These are phyloP conservation scores for Moricandia moricandioides DNA, from an alignment of 345 rosid genomes.

Conservation along the genomic window DNA sequence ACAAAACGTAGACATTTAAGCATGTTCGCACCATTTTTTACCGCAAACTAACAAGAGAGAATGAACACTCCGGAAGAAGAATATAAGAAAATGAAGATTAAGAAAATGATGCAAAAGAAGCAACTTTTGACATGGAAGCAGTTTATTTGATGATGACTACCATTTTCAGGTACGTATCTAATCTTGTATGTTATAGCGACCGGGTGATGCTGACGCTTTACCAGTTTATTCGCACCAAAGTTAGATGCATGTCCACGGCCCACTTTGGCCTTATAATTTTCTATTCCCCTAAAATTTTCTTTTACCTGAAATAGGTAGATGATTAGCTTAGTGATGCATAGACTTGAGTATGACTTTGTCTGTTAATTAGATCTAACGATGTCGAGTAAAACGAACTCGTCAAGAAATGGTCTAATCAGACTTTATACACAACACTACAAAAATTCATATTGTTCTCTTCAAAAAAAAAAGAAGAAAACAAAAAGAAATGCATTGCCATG, in stretches of 20 bases:
- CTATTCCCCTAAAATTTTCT: neutral
- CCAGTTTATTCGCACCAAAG: conserved; percentile 19
- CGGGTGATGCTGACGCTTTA: conserved; percentile 18
- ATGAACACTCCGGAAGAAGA: neutral
- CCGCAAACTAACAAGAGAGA: neutral
- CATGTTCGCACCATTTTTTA: neutral
- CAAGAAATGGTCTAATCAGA: conserved; percentile 8
- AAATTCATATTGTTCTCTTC: neutral
- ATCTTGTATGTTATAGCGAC: conserved; percentile 12
- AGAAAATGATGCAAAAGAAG: conserved; percentile 12
- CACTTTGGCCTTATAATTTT: neutral
- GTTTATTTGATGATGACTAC: neutral
- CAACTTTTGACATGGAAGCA: conserved; percentile 18
- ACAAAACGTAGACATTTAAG: neutral
- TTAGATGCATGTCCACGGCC: conserved; percentile 12
- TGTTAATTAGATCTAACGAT: neutral
- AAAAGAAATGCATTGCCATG: neutral
- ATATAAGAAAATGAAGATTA: neutral
- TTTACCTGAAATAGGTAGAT: conserved; percentile 6
- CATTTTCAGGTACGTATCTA: conserved; percentile 17
- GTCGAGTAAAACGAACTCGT: conserved; percentile 1
- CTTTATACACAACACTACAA: neutral
- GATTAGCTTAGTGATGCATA: neutral
- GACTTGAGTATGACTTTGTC: conserved; percentile 10
- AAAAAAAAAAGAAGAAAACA: neutral